Percentiles rank a stretch among this genome's conserved stretches.
These are phyloP conservation scores for Chlamydomonas reinhardtii DNA, from an alignment of 163 green algal species.

Conservation along the genomic window DNA sequence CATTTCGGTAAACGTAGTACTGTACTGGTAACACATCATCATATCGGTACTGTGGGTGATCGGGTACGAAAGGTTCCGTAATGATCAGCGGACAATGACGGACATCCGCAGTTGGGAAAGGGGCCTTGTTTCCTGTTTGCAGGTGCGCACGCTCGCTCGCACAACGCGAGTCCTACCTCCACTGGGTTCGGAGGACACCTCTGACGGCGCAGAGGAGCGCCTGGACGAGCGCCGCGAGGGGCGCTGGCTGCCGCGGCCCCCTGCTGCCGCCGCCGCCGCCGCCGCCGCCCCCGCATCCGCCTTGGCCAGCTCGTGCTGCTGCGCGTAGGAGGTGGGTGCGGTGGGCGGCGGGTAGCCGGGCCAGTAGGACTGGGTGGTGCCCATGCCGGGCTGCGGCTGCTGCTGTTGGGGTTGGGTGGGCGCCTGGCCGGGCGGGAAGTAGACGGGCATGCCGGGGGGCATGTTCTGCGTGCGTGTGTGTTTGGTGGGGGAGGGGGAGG, in stretches of 20 bases:
- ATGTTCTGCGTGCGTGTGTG: constrained; percentile 30
- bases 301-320: constrained; percentile 8
- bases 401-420: neutral
- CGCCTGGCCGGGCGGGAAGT: neutral
- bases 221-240: neutral
- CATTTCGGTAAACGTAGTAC: no score
- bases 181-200: neutral
- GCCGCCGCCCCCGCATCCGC: neutral
- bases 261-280: neutral
- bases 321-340: neutral
- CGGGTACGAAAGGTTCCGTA: no score
- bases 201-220: neutral
- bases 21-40: no score
- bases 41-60: no score
- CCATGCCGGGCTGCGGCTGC: neutral
- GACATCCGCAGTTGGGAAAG: no score
- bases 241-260: neutral
- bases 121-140: no score
- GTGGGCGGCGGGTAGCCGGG: neutral
- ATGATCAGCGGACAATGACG: no score
- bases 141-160: no score
- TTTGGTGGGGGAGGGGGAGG: no score
- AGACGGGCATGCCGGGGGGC: constrained; percentile 43
- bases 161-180: neutral
- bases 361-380: neutral